Evolutionary conservation across 257 asterid species (phyloP).

Genomic region (Plantago ovata): DNA sequence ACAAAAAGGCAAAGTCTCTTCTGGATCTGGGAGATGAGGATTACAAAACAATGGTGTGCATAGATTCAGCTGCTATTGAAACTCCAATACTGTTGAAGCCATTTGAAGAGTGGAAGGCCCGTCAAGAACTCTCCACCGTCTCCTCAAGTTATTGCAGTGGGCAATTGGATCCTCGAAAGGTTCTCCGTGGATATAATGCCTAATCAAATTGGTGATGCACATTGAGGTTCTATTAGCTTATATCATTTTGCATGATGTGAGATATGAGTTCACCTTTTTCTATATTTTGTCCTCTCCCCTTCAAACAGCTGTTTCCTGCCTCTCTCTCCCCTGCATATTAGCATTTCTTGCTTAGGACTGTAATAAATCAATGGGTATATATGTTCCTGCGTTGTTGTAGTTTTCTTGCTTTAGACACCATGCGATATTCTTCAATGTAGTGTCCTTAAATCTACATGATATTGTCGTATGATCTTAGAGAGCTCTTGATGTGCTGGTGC

Average conservation of each 20-base stretch:
- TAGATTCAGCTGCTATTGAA: constrained; percentile 52
- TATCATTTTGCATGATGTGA: constrained; percentile 28
- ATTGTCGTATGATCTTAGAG: no score
- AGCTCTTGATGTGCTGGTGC: no score
- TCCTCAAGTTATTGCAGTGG: constrained; percentile 92
- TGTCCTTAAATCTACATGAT: no score
- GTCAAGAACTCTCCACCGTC: constrained; percentile 70
- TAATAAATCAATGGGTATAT: constrained; percentile 9
- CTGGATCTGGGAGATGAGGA: constrained; percentile 64
- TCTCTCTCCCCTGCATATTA: constrained; percentile 16
- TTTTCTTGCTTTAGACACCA: no score
- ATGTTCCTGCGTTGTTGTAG: constrained; percentile 19
- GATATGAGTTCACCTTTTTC: constrained; percentile 22
- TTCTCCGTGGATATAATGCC: constrained; percentile 54
- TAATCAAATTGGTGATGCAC: constrained; percentile 31
- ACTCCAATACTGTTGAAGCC: constrained; percentile 41
- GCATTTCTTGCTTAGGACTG: constrained; percentile 23
- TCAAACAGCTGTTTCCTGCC: neutral
- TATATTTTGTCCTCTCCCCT: no score
- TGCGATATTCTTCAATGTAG: no score
- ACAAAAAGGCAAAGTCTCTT: constrained; percentile 73
- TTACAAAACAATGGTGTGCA: constrained; percentile 44
- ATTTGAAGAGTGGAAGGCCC: constrained; percentile 52
- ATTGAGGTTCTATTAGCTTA: constrained; percentile 30
- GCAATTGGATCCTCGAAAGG: constrained; percentile 73